Base-by-base conservation (phyloP, 148 eudicot genomes). In the Rhododendron molle region DNA sequence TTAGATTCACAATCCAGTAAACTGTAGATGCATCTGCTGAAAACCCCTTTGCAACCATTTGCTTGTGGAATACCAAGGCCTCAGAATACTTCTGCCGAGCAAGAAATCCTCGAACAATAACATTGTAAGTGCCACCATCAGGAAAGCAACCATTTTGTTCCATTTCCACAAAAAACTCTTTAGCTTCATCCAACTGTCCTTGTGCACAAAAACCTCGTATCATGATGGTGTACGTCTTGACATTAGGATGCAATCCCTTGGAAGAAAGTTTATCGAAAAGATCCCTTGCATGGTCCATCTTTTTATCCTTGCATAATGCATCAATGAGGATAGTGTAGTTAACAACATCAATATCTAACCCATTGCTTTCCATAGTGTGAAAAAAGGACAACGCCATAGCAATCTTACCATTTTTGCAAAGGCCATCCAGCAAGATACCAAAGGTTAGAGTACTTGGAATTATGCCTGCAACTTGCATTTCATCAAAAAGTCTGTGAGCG, bases 401-500 rank as follows among this genome's bases (percentile, higher is more conserved):
- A 52, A 78, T 43, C 28, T 36, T 49, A 20, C 60, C 73, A 38
- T 62, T 78, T 54, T 38, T 85, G 46, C 82, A 54, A 20, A 85
- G 46, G 9, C 81, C 81, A 20, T 40, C 71, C 54, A 76, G 60
- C n/a, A 54, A 56, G 50, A 85, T 77, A 38, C 9, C 1, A 78
- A 54, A 77, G n/a, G 54, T 56, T 4, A 10, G 10, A 54, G 60
- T 36, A 76, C 60, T 23, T 11, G 77, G 76, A 28, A 16, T 82
- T 20, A 23, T 21, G 4, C 81, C 82, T 14, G 14, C 38, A 36
- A 47, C 82, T 86, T 86, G 54, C 88, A 82, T 81, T 32, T 13
- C 76, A 2, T 38, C 15, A 56, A 82, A 86, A 56, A 86, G 60
- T 46, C 62, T 40, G 0, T 3, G 54, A 10, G 85, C 88, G 3